A percentile compares a stretch with the other conserved stretches of the same genome.
Evolutionary conservation across 257 asterid genomes (phyloP).

Genomic region (Fraxinus anomala): DNA sequence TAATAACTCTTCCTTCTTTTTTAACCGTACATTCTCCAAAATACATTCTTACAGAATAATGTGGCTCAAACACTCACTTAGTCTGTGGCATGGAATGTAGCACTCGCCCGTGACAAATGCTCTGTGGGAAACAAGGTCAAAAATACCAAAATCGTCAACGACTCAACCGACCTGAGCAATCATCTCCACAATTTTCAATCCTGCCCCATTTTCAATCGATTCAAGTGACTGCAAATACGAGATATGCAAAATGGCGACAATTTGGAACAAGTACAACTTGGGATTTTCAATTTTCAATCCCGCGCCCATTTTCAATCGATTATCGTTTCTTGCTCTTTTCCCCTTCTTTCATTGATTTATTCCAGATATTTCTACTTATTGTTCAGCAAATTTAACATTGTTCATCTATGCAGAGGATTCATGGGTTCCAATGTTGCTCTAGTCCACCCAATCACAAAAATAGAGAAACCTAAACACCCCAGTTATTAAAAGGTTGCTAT

Average conservation of each 20-base stretch:
- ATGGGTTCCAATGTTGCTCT: conserved; percentile 54
- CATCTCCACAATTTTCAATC: too few relatives aligned
- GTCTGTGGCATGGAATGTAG: conserved; percentile 95
- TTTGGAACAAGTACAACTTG: not conserved
- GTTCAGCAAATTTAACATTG: not conserved
- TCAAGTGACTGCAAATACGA: not conserved
- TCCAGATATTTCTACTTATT: not conserved
- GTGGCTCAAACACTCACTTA: too few relatives aligned
- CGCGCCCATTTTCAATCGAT: not conserved
- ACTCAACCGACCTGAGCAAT: too few relatives aligned
- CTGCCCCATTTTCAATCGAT: too few relatives aligned
- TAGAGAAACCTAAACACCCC: conserved; percentile 50
- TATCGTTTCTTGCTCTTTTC: not conserved
- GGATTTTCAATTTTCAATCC: not conserved
- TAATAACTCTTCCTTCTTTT: too few relatives aligned
- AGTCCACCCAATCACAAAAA: conserved; percentile 35
- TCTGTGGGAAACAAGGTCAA: conserved; percentile 89
- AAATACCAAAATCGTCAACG: not conserved
- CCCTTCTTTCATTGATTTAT: not conserved
- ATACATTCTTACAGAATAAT: too few relatives aligned
- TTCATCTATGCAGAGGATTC: conserved; percentile 29
- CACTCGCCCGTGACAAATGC: conserved; percentile 40
- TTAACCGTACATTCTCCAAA: too few relatives aligned
- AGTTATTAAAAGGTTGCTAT: conserved; percentile 64
- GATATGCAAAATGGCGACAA: not conserved